These are phyloP conservation scores for Paraconiothyrium brasiliense DNA, from an alignment of 2,329 filamentous ascomycete species.

Conservation along the genomic window DNA sequence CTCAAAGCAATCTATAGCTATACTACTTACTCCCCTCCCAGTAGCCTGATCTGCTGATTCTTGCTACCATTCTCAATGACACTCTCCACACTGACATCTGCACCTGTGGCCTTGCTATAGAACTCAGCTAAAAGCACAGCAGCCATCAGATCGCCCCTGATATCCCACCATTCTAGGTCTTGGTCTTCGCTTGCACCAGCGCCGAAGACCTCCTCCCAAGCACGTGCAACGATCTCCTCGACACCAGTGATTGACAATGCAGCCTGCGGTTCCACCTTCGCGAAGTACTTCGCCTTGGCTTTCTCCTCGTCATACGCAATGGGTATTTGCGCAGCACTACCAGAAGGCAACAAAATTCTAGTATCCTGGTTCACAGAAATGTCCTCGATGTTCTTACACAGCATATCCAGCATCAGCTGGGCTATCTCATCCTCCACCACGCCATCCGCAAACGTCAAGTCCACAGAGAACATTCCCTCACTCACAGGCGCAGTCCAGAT, in stretches of 20 bases:
- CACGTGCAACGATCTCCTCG: neutral
- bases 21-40: neutral
- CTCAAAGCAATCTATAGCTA: neutral
- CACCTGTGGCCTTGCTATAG: neutral
- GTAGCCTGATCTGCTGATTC: neutral
- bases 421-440: conserved; percentile 8
- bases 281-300: neutral
- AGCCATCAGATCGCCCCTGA: conserved; percentile 11
- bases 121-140: neutral
- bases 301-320: conserved; percentile 5
- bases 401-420: conserved; percentile 7
- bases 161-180: neutral
- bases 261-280: neutral
- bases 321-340: neutral
- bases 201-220: conserved; percentile 7
- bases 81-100: neutral
- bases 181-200: neutral
- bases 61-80: neutral
- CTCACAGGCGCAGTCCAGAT: conserved; percentile 10
- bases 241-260: neutral
- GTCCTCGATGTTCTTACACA: conserved; percentile 14
- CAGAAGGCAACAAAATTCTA: neutral
- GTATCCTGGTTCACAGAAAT: neutral
- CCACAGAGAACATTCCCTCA: conserved; percentile 8
- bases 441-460: conserved; percentile 10